phyloP scores from a whole-genome alignment of 306 rosid species.

The Myrica gale region DNA sequence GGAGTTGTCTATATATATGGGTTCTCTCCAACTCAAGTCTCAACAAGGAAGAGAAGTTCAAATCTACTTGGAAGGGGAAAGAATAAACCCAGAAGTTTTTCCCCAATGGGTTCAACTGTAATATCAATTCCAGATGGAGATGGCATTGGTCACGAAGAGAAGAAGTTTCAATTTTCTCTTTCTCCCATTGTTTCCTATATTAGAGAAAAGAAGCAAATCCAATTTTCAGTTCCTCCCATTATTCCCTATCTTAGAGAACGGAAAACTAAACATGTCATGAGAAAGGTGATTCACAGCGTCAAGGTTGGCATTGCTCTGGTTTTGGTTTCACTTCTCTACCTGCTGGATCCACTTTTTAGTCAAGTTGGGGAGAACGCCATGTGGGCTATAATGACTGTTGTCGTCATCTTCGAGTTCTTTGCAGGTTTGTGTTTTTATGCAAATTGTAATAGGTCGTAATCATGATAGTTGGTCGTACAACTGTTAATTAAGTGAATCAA shows the following conservation, averaged over 20 bases:
- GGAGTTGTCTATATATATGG: constrained; percentile 29
- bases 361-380: constrained; percentile 84
- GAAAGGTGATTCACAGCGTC: constrained; percentile 59
- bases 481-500: not conserved
- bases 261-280: constrained; percentile 34
- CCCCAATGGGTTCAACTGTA: constrained; percentile 48
- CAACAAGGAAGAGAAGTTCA: constrained; percentile 11
- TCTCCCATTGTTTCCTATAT: constrained; percentile 22
- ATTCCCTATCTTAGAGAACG: constrained; percentile 23
- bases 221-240: constrained; percentile 19
- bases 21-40: constrained; percentile 17
- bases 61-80: not conserved
- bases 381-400: constrained; percentile 98
- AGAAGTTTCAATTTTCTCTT: constrained; percentile 20
- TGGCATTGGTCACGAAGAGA: constrained; percentile 17
- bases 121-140: constrained; percentile 43
- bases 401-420: constrained; percentile 75
- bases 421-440: constrained; percentile 50
- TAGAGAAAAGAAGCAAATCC: constrained; percentile 24
- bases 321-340: constrained; percentile 72
- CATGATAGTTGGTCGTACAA: not conserved
- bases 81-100: constrained; percentile 17
- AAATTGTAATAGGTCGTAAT: not conserved
- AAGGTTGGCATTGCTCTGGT: constrained; percentile 77
- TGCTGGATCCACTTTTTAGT: constrained; percentile 62